Evolutionary conservation across 352 stramenopile genomes (phyloP).

Genomic region (Pseudoperonospora humuli): DNA sequence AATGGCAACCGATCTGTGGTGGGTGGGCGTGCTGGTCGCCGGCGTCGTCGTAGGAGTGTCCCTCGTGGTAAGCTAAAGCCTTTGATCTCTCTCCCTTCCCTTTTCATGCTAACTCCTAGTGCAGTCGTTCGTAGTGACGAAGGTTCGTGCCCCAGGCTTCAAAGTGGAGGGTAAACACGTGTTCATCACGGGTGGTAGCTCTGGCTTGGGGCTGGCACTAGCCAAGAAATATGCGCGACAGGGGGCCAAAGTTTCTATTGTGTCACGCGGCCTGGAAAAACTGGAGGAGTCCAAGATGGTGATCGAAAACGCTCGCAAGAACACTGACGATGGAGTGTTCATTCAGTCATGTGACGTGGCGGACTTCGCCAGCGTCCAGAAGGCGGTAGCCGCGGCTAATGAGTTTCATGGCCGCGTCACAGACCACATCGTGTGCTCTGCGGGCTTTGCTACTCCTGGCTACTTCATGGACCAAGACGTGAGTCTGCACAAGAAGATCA

Average conservation of each 20-base stretch:
- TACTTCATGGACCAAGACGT: slow-evolving; percentile 78
- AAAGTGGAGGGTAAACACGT: slow-evolving; percentile 75
- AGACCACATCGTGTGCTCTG: slow-evolving; percentile 69
- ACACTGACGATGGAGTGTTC: slow-evolving; percentile 39
- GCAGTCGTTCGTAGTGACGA: slow-evolving; percentile 58
- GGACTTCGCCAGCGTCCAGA: slow-evolving; percentile 47
- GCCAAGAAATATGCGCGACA: slow-evolving; percentile 58
- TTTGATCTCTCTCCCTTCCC: not conserved
- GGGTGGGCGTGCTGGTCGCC: slow-evolving; percentile 34
- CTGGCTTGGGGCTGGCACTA: slow-evolving; percentile 56
- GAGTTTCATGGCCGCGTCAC: slow-evolving; percentile 53
- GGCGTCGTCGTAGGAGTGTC: slow-evolving; percentile 42
- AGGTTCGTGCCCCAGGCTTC: slow-evolving; percentile 55
- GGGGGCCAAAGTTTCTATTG: slow-evolving; percentile 70
- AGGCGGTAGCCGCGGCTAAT: slow-evolving; percentile 56
- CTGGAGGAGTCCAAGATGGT: slow-evolving; percentile 55
- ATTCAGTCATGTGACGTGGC: slow-evolving; percentile 68
- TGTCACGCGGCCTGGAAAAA: slow-evolving; percentile 49
- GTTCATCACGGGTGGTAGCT: slow-evolving; percentile 69
- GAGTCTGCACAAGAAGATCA: slow-evolving; percentile 62
- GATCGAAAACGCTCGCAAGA: slow-evolving; percentile 41
- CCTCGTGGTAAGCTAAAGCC: slow-evolving; percentile 28
- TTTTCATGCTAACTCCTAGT: slow-evolving; percentile 1
- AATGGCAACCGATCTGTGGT: slow-evolving; percentile 39
- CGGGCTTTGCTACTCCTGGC: slow-evolving; percentile 45